Evolutionary conservation across 129 eudicot species (phyloP).

Genomic region (Kitagawia praeruptora): DNA sequence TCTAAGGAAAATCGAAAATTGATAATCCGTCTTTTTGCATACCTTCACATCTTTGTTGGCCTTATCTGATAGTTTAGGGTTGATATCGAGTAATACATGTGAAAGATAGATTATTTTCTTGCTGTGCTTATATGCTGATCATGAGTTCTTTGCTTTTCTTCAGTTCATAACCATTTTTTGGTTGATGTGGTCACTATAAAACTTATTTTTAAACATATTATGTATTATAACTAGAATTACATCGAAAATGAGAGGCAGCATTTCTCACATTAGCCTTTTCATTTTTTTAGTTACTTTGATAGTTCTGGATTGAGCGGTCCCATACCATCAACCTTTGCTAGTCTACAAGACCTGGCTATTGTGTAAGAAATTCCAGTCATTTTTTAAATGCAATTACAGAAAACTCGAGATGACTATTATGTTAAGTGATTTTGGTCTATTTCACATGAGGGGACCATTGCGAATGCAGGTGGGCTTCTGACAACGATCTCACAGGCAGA

Average conservation of each 20-base stretch:
- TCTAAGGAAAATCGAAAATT: neutral
- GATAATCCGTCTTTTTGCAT: neutral
- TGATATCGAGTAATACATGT: neutral
- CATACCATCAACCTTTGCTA: conserved; percentile 66
- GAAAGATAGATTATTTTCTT: neutral
- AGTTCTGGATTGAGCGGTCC: conserved; percentile 74
- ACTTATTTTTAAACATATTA: neutral
- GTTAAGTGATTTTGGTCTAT: neutral
- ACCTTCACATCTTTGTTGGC: neutral
- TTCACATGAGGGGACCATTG: conserved; percentile 7
- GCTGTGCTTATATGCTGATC: neutral
- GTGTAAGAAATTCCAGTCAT: conserved; percentile 37
- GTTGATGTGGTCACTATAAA: neutral
- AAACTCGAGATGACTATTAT: neutral
- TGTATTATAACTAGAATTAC: neutral
- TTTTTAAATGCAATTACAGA: conserved; percentile 3
- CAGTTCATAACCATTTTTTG: neutral
- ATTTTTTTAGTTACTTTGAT: conserved; percentile 56
- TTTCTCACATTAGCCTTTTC: conserved; percentile 6
- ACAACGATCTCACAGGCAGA: conserved; percentile 51
- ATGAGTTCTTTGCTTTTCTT: neutral
- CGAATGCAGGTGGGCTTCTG: conserved; percentile 61
- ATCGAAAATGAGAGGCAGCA: neutral
- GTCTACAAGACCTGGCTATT: conserved; percentile 34
- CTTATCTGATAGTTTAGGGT: neutral